Evolutionary conservation across 2,329 filamentous ascomycete genomes (phyloP).

Genomic region (Aureobasidium vineae): DNA sequence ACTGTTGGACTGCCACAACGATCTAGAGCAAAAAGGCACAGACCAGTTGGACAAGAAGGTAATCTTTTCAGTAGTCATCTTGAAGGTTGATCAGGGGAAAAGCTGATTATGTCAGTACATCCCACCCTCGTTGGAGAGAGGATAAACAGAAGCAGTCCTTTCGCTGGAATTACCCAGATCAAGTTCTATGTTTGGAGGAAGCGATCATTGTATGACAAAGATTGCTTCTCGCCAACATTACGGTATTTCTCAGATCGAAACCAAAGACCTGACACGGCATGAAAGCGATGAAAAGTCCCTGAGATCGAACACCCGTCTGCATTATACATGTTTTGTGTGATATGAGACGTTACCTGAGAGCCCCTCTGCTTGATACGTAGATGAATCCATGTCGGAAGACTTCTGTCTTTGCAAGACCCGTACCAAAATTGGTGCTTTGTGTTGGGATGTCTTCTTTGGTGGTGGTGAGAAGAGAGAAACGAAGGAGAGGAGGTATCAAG

Average conservation of each 20-base stretch:
- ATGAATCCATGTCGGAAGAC: conserved; percentile 6
- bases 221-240: neutral
- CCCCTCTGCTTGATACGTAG: conserved; percentile 20
- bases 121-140: conserved; percentile 35
- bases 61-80: conserved; percentile 80
- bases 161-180: conserved; percentile 86
- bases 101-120: conserved; percentile 53
- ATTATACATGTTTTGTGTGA: conserved; percentile 20
- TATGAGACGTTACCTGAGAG: conserved; percentile 26
- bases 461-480: neutral
- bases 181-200: conserved; percentile 63
- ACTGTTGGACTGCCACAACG: neutral
- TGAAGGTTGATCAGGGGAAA: conserved; percentile 50
- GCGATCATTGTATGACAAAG: conserved; percentile 70
- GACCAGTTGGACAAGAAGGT: conserved; percentile 84
- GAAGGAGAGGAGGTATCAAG: no score
- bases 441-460: no score
- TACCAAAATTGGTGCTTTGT: neutral
- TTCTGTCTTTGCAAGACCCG: neutral
- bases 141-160: conserved; percentile 74
- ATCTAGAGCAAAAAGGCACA: conserved; percentile 32
- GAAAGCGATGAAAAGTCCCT: neutral
- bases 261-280: neutral
- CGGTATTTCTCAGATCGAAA: conserved; percentile 23
- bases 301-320: conserved; percentile 26